These are phyloP conservation scores for Solanum hybrid DNA, from an alignment of 305 asterid species.

Conservation along the genomic window DNA sequence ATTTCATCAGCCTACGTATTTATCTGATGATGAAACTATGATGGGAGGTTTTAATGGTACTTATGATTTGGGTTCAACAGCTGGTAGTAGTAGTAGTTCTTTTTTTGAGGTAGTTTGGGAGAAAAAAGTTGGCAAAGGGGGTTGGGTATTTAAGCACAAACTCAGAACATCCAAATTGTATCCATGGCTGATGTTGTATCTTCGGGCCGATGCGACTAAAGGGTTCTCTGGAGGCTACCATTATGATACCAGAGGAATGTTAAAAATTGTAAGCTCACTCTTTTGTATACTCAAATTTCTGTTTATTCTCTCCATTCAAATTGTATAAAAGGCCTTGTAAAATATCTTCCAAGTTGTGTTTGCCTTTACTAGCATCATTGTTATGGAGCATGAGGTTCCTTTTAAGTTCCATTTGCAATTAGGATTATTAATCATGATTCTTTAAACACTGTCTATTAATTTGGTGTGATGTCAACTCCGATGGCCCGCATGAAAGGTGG, in stretches of 20 bases:
- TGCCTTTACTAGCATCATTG: neutral
- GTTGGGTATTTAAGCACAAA: conserved; percentile 56
- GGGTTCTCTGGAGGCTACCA: conserved; percentile 78
- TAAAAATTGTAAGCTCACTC: conserved; percentile 38
- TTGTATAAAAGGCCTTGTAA: neutral
- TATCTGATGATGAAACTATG: conserved; percentile 18
- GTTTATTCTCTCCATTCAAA: neutral
- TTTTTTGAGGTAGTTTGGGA: conserved; percentile 64
- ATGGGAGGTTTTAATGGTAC: conserved; percentile 63
- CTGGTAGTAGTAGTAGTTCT: conserved; percentile 9
- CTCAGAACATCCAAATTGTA: conserved; percentile 47
- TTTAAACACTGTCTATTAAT: neutral
- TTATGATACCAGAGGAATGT: conserved; percentile 75
- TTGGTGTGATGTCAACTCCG: neutral
- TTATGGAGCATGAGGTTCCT: neutral
- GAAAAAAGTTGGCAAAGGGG: conserved; percentile 45
- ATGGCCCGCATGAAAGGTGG: neutral
- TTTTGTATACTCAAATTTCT: neutral
- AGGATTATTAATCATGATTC: neutral
- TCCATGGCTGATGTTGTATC: conserved; percentile 73
- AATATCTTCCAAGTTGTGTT: neutral
- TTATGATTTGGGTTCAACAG: conserved; percentile 24
- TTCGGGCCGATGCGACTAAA: conserved; percentile 68
- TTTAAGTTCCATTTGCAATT: neutral
- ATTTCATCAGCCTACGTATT: conserved; percentile 38